These are phyloP conservation scores for Thraustotheca clavata DNA, from an alignment of 352 stramenopile species.

Conservation along the genomic window DNA sequence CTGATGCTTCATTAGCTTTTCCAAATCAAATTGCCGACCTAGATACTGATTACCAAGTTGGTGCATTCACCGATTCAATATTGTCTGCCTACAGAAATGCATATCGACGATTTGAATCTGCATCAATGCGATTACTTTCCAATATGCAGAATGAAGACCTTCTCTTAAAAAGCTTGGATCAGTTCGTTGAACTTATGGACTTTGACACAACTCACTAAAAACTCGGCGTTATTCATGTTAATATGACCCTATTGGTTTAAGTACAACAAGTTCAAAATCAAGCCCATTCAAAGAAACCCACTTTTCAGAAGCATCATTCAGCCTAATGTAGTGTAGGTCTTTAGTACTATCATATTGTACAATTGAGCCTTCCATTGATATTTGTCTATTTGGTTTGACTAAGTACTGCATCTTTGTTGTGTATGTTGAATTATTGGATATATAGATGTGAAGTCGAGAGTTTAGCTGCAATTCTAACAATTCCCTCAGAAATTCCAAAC, in stretches of 20 bases:
- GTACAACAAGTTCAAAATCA: constrained; percentile 1
- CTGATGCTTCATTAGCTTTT: not conserved
- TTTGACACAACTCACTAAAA: not conserved
- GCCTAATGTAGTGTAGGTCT: constrained; percentile 32
- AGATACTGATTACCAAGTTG: constrained; percentile 4
- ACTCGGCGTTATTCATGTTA: too few species aligned
- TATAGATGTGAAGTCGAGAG: constrained; percentile 38
- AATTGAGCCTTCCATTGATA: constrained; percentile 33
- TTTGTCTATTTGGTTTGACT: not conserved
- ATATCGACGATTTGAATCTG: constrained; percentile 17
- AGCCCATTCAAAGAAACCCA: not conserved
- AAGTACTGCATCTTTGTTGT: not conserved
- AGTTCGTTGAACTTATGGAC: not conserved
- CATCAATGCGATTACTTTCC: constrained; percentile 1
- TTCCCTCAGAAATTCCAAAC: not conserved
- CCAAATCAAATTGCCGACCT: not conserved
- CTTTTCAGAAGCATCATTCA: not conserved
- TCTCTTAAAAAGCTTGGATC: not conserved
- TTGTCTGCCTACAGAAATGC: constrained; percentile 15
- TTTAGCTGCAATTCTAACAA: constrained; percentile 35
- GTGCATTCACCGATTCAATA: constrained; percentile 17
- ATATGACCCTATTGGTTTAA: constrained; percentile 2
- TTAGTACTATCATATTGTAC: constrained; percentile 33
- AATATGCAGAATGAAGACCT: constrained; percentile 12
- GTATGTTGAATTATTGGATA: constrained; percentile 30